phyloP scores from a whole-genome alignment of 352 stramenopile species.

The Globisporangium alternatum region DNA sequence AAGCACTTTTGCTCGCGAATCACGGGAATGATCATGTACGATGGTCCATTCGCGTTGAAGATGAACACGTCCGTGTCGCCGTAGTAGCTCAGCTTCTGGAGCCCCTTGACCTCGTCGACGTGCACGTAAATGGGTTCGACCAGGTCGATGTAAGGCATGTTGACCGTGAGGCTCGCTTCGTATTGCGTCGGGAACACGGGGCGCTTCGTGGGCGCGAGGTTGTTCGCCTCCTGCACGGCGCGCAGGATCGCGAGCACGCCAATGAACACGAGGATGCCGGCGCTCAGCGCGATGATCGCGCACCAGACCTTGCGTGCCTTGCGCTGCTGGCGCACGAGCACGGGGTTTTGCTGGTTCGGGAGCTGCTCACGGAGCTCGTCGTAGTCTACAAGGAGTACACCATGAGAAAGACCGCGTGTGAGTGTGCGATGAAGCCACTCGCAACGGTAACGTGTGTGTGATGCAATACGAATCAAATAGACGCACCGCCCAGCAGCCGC shows the following conservation, averaged over 20 bases:
- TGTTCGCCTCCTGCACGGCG: slow-evolving; percentile 76
- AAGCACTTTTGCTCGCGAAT: slow-evolving; percentile 80
- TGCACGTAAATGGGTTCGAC: slow-evolving; percentile 87
- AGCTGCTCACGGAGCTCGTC: slow-evolving; percentile 23
- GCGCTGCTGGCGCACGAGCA: slow-evolving; percentile 45
- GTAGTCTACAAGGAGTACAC: slow-evolving; percentile 4
- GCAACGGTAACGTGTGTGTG: not conserved
- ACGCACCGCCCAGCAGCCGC: slow-evolving; percentile 46
- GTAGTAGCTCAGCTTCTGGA: slow-evolving; percentile 89
- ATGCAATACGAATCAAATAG: not conserved
- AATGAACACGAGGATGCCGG: slow-evolving; percentile 82
- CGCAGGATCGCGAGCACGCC: slow-evolving; percentile 77
- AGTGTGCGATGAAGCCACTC: not conserved
- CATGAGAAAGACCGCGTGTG: not conserved
- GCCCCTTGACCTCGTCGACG: slow-evolving; percentile 60
- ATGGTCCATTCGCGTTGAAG: slow-evolving; percentile 74
- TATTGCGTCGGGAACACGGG: slow-evolving; percentile 81
- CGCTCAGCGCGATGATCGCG: slow-evolving; percentile 72
- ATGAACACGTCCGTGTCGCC: slow-evolving; percentile 87
- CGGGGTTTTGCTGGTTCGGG: slow-evolving; percentile 33
- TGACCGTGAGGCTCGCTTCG: slow-evolving; percentile 83
- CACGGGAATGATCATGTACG: slow-evolving; percentile 83
- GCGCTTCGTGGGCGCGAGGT: slow-evolving; percentile 61
- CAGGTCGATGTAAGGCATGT: slow-evolving; percentile 89
- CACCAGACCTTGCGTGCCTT: slow-evolving; percentile 79